Evolutionary conservation across 805 yeast genomes (phyloP), one percentile per base, ranked within the genome.

Genomic region (Kregervanrija fluxuum): DNA sequence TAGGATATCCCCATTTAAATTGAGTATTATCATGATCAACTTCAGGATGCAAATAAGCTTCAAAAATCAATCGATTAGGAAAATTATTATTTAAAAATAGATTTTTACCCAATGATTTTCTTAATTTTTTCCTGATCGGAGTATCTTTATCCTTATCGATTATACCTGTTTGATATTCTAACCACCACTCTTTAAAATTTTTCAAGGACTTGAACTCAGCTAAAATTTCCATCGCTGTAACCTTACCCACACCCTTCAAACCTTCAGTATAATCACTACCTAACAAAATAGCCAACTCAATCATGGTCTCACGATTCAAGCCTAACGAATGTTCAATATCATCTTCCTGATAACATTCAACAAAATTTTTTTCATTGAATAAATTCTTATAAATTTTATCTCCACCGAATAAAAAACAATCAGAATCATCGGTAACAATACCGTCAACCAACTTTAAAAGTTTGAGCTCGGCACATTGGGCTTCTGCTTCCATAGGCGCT

Each of bases 401-500:
- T 1, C 96, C 96, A 0, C 98, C 98, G 69, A 93, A 93, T 33
- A 93, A 63, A 54, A 93, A 93, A 41, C 95, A 89, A 73, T 93
- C 99, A 52, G 96, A 87, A 68, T 93, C 99, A 65, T 93, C 99
- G 0, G 99, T 93, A 17, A 93, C 82, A 5, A 93, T 83, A 0
- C 99, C 99, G 62, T 93, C 98, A 4, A 91, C 96, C 14, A 93
- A 67, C 0, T 75, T 77, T 16, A 89, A 61, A n/a, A 63, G 57
- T 35, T 79, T 62, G 6, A 93, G 65, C 51, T 83, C 86, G 0
- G 96, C 96, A 66, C 99, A 93, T 57, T 93, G 99, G 0, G 99
- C 98, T 66, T 93, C 99, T 1, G 99, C 99, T 64, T 93, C 99
- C 90, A 88, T 88, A 1, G 99, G 99, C 0, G 99, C 97, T 0